phyloP scores from a whole-genome alignment of 805 yeast species.

The Wickerhamiella sorbophila region DNA sequence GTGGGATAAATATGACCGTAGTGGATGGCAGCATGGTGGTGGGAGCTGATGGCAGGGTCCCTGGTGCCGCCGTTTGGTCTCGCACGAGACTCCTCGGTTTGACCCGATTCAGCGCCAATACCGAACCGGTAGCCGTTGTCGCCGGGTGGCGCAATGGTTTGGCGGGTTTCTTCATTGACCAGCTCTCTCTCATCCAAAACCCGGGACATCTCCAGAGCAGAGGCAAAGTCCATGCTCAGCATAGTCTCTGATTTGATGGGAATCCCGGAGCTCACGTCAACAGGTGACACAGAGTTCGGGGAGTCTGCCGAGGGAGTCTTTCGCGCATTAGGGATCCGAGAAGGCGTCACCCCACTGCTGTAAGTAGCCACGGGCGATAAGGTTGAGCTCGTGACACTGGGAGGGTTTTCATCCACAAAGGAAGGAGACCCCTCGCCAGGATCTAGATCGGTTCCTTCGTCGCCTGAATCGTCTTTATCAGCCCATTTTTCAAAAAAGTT shows the following conservation, averaged over 20 bases:
- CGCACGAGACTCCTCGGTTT: not conserved
- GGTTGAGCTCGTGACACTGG: not conserved
- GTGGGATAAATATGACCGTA: not conserved
- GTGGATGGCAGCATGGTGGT: not conserved
- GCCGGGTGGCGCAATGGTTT: not conserved
- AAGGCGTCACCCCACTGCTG: not conserved
- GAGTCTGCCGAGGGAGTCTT: not conserved
- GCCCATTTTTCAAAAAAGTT: constrained; percentile 7
- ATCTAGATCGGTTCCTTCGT: not conserved
- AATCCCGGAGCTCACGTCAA: not conserved
- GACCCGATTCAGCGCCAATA: not conserved
- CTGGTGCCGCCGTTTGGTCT: not conserved
- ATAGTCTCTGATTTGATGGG: not conserved
- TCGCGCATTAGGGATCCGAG: not conserved
- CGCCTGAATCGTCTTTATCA: not conserved
- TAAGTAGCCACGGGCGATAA: not conserved
- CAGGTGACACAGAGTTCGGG: not conserved
- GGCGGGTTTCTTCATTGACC: not conserved
- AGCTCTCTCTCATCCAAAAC: not conserved
- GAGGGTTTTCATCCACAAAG: not conserved
- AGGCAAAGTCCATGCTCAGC: not conserved
- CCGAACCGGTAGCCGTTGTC: not conserved
- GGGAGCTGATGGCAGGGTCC: not conserved
- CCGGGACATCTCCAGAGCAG: not conserved
- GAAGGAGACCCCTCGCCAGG: not conserved